Conservation (phyloP, 2,329 filamentous ascomycete species). For the Beauveria pseudobassiana region DNA sequence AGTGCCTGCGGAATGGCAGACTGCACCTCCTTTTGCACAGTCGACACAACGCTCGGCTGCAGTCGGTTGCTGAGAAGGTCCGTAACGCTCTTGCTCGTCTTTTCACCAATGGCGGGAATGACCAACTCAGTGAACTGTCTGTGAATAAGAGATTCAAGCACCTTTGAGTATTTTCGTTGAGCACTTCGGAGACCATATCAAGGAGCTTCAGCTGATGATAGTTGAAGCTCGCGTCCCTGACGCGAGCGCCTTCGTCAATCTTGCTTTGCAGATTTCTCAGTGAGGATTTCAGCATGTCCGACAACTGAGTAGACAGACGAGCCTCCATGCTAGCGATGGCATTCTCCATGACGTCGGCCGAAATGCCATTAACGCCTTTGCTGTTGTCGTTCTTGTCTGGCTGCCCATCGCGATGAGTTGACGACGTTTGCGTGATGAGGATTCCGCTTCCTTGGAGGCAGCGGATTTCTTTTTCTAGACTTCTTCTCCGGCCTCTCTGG, state of each 20-base stretch:
- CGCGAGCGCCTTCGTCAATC: constrained; percentile 55
- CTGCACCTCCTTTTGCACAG: constrained; percentile 67
- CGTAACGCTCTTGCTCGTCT: constrained; percentile 60
- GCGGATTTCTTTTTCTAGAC: constrained; percentile 60
- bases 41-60: constrained; percentile 55
- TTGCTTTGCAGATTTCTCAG: constrained; percentile 55
- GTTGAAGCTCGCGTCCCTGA: constrained; percentile 44
- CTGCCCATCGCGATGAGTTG: constrained; percentile 26
- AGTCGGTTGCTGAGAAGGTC: constrained; percentile 65
- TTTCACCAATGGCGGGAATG: constrained; percentile 64
- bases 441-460: constrained; percentile 36
- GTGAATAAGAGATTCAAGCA: constrained; percentile 68
- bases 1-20: constrained; percentile 59
- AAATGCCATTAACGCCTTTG: constrained; percentile 27
- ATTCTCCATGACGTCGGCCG: constrained; percentile 41
- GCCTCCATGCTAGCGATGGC: constrained; percentile 48
- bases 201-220: constrained; percentile 47
- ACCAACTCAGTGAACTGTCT: constrained; percentile 68
- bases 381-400: constrained; percentile 24
- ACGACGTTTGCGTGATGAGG: constrained; percentile 30
- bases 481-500: constrained; percentile 57
- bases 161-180: constrained; percentile 59
- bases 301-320: constrained; percentile 41
- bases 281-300: constrained; percentile 46
- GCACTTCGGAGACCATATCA: constrained; percentile 50